Evolutionary conservation across 2,329 filamentous ascomycete species (phyloP), one percentile per base, ranked within the genome.

Genomic region (Paraconiothyrium sp.): DNA sequence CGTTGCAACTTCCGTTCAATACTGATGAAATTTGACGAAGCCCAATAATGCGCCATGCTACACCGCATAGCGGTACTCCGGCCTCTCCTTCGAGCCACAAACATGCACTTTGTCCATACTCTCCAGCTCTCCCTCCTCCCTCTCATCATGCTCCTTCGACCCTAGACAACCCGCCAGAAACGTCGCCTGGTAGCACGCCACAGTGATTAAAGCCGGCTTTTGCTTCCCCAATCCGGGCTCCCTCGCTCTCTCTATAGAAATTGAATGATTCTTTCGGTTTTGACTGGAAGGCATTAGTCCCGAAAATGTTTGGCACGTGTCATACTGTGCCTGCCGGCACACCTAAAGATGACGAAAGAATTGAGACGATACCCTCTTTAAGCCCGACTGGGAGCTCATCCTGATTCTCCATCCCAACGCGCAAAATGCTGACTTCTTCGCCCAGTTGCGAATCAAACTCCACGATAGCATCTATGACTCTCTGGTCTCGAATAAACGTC

Each of bases 141-240:
- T 27, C 4, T n/a, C 16, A 46, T 47, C 8, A 47, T 27, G 44
- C 20, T 47, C 20, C 44, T 8, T 24, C 22, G 11, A 27, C n/a
- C 20, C 44, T 20, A 47, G 22, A 47, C 14, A 47, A 24, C 8
- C 44, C 10, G 27, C 24, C 9, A 27, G 22, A 20, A 47, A 47
- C 11, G 44, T 2, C 13, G 44, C 44, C 24, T 47, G 22, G 3
- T 20, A 47, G 20, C 44, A 47, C 44, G 22, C 44, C 24, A 47
- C 44, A 10, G 44, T 47, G 44, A 47, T 47, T 20, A 47, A 47
- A 11, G 44, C 22, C 24, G 44, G 44, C 44, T 47, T 47, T 37
- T 9, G 35, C 35, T 14, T 37, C 3, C 10, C 3, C 10, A 37
- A 9, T 10, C 3, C 35, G 8, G 35, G 10, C 4, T 37, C 11